Base-by-base conservation (phyloP, 768 basidiomycete species). In the Mycena pura region DNA sequence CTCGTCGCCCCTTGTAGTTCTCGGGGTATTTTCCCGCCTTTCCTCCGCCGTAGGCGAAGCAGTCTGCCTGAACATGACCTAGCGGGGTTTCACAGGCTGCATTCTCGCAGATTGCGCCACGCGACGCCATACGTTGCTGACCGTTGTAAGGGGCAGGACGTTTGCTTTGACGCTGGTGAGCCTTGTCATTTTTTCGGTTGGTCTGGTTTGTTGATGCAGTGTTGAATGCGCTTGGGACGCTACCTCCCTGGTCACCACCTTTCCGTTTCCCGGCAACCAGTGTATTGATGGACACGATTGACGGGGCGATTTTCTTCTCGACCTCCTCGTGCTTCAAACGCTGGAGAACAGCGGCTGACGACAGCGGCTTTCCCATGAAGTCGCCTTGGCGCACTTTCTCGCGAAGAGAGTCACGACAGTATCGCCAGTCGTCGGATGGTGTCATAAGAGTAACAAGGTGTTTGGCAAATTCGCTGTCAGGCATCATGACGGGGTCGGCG, bases 401-500 rank as follows among this genome's bases (percentile, higher is more conserved):
- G n/a, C n/a, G n/a, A n/a, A n/a, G n/a, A n/a, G n/a, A n/a, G n/a
- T n/a, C n/a, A n/a, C n/a, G n/a, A n/a, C n/a, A n/a, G n/a, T 36
- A 36, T 9, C 34, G 34, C 34, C 34, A 36, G 34, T 36, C 34
- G 34, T 36, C 34, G 34, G 34, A 9, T 17, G 9, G 47, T 10
- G 27, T 9, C 34, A 36, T 36, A 36, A 36, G 34, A 17, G 34
- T 52, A 31, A 52, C 50, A 17, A 52, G 50, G 21, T 36, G 31
- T 24, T 38, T 52, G 32, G 50, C 50, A 22, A 52, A 52, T 36
- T 52, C 50, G 50, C 19, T 9, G 32, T 52, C 50, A 6, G 50
- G 31, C 50, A 52, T 52, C 28, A 36, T 52, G 32, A 7, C 36
- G 11, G 25, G 50, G 38, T 36, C 32, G 25, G 32, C 50, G 15